Evolutionary conservation across 228 moss, liverwort and hornwort species (phyloP).

Genomic region (Sphagnum magellanicum): DNA sequence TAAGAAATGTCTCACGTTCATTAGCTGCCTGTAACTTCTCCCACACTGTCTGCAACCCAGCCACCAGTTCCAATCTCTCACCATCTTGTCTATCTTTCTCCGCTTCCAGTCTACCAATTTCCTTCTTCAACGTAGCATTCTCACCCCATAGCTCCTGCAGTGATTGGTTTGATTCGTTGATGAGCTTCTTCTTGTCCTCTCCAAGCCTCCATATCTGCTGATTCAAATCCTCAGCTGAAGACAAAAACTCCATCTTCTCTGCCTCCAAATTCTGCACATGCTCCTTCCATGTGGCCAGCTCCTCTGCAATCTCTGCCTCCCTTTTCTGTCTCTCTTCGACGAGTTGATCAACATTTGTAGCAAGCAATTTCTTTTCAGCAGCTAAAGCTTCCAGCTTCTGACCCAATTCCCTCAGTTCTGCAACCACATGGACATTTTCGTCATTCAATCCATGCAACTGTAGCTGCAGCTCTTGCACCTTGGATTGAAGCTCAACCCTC

Average conservation of each 20-base stretch:
- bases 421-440: conserved; percentile 29
- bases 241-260: conserved; percentile 18
- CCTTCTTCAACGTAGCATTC: conserved; percentile 24
- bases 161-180: conserved; percentile 26
- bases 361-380: conserved; percentile 25
- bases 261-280: conserved; percentile 29
- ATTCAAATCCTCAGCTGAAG: conserved; percentile 12
- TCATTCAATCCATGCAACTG: conserved; percentile 28
- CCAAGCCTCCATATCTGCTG: conserved; percentile 28
- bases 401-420: conserved; percentile 27
- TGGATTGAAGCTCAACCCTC: neutral
- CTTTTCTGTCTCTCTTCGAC: conserved; percentile 14
- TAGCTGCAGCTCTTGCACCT: conserved; percentile 12
- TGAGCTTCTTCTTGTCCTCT: conserved; percentile 33
- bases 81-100: conserved; percentile 26
- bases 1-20: conserved; percentile 25
- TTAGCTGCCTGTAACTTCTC: conserved; percentile 39
- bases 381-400: conserved; percentile 24
- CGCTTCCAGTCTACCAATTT: conserved; percentile 27
- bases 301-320: conserved; percentile 22
- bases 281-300: conserved; percentile 28
- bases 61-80: conserved; percentile 37
- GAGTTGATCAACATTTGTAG: conserved; percentile 20
- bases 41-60: conserved; percentile 33
- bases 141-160: conserved; percentile 29